Conservation (phyloP, 306 rosid species). For the Urtica urens region DNA sequence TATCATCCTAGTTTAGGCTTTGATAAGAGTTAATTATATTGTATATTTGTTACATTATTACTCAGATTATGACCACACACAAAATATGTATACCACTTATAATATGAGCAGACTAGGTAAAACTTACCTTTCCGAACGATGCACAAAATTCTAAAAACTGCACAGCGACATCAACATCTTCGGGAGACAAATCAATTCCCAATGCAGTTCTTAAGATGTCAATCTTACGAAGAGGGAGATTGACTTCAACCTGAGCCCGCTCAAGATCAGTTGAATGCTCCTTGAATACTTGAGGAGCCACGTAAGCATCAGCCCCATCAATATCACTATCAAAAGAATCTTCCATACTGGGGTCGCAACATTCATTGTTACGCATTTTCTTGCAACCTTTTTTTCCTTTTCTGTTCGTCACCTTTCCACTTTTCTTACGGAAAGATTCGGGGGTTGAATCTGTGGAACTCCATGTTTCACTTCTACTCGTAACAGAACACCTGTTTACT, state of each 20-base stretch:
- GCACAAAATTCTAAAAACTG: constrained; percentile 71
- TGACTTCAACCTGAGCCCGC: constrained; percentile 7
- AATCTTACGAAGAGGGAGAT: constrained; percentile 39
- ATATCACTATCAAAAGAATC: constrained; percentile 12
- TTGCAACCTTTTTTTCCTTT: constrained; percentile 7
- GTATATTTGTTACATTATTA: too few species aligned
- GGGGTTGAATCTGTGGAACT: constrained; percentile 9
- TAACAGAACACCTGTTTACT: constrained; percentile 49
- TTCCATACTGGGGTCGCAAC: constrained; percentile 2
- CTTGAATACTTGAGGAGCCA: neutral
- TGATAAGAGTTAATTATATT: too few species aligned
- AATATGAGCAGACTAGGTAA: too few species aligned
- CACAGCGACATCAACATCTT: constrained; percentile 53
- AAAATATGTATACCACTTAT: too few species aligned
- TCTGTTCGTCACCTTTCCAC: constrained; percentile 18
- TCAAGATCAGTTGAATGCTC: constrained; percentile 7
- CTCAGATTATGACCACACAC: too few species aligned
- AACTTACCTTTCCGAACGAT: constrained; percentile 67
- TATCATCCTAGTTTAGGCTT: too few species aligned
- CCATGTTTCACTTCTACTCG: constrained; percentile 13
- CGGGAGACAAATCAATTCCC: constrained; percentile 38
- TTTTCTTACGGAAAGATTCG: constrained; percentile 8
- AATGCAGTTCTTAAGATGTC: constrained; percentile 26
- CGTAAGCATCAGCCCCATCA: constrained; percentile 13
- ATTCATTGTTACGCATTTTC: neutral